These are phyloP conservation scores for Macrocybe gigantea DNA, from an alignment of 768 basidiomycete species.

Conservation along the genomic window DNA sequence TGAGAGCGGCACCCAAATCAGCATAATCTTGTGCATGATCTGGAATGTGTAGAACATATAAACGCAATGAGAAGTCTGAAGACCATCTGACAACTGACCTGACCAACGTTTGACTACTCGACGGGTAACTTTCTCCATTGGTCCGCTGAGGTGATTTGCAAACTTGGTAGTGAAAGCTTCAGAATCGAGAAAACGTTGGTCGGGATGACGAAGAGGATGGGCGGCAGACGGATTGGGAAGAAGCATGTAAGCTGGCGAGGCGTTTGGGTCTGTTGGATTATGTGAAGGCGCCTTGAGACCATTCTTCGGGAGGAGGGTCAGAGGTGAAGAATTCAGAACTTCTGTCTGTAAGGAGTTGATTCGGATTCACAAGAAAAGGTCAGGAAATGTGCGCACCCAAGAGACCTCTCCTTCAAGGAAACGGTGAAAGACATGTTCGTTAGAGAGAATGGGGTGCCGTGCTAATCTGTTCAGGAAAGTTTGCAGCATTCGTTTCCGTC, in stretches of 20 bases:
- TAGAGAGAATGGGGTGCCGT: slow-evolving; percentile 90
- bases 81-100: slow-evolving; percentile 42
- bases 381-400: slow-evolving; percentile 56
- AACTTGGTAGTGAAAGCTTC: slow-evolving; percentile 97
- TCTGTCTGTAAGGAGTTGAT: slow-evolving; percentile 56
- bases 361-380: not conserved
- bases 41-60: slow-evolving; percentile 15
- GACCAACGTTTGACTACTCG: slow-evolving; percentile 92
- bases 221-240: slow-evolving; percentile 87
- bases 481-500: slow-evolving; percentile 91
- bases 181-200: slow-evolving; percentile 93
- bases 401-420: slow-evolving; percentile 95
- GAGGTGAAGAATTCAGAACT: slow-evolving; percentile 86
- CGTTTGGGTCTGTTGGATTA: slow-evolving; percentile 79
- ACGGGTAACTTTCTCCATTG: slow-evolving; percentile 95
- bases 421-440: slow-evolving; percentile 93
- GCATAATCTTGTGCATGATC: slow-evolving; percentile 84
- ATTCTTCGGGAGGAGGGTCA: slow-evolving; percentile 92
- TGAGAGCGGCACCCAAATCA: slow-evolving; percentile 87
- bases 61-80: not conserved
- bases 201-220: slow-evolving; percentile 85
- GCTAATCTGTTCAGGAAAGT: slow-evolving; percentile 90
- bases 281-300: slow-evolving; percentile 93
- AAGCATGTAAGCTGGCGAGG: slow-evolving; percentile 70
- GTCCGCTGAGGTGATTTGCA: slow-evolving; percentile 83